phyloP scores from a whole-genome alignment of 768 basidiomycete species.

The Suillus alpinus region DNA sequence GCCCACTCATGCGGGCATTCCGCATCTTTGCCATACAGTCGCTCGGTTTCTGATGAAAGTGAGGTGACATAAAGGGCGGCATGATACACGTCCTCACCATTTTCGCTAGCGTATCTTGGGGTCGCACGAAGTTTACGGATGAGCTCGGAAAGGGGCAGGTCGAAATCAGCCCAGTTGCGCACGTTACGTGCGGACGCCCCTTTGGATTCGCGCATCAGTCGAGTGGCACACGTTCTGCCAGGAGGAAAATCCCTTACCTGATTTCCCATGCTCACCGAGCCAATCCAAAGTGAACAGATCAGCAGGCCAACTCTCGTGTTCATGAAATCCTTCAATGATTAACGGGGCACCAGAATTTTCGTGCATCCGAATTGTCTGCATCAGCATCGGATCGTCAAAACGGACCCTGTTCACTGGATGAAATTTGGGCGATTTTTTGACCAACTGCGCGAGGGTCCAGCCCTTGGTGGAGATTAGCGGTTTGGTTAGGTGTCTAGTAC shows the following conservation, averaged over 20 bases:
- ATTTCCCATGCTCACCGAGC: slow-evolving; percentile 38
- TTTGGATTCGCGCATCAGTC: slow-evolving; percentile 25
- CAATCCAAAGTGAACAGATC: slow-evolving; percentile 55
- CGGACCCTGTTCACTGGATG: slow-evolving; percentile 36
- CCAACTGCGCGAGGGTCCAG: slow-evolving; percentile 50
- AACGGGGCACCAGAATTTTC: slow-evolving; percentile 57
- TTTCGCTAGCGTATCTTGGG: slow-evolving; percentile 32
- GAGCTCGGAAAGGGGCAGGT: slow-evolving; percentile 52
- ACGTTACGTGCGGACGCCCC: slow-evolving; percentile 66
- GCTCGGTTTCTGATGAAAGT: slow-evolving; percentile 45
- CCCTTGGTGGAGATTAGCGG: slow-evolving; percentile 37
- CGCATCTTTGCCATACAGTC: slow-evolving; percentile 77
- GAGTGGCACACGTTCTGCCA: neutral
- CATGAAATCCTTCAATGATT: slow-evolving; percentile 61
- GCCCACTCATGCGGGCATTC: slow-evolving; percentile 67
- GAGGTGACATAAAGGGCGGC: neutral
- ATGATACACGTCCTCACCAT: slow-evolving; percentile 32
- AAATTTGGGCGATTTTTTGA: slow-evolving; percentile 42
- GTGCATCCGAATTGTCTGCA: slow-evolving; percentile 37
- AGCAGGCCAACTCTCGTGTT: slow-evolving; percentile 51
- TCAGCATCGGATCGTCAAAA: slow-evolving; percentile 25
- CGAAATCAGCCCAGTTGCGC: slow-evolving; percentile 51
- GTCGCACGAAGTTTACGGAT: slow-evolving; percentile 41
- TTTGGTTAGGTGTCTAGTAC: slow-evolving; percentile 7
- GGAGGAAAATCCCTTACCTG: slow-evolving; percentile 15